Evolutionary conservation across 805 yeast genomes (phyloP).

Genomic region (Candida anglica): DNA sequence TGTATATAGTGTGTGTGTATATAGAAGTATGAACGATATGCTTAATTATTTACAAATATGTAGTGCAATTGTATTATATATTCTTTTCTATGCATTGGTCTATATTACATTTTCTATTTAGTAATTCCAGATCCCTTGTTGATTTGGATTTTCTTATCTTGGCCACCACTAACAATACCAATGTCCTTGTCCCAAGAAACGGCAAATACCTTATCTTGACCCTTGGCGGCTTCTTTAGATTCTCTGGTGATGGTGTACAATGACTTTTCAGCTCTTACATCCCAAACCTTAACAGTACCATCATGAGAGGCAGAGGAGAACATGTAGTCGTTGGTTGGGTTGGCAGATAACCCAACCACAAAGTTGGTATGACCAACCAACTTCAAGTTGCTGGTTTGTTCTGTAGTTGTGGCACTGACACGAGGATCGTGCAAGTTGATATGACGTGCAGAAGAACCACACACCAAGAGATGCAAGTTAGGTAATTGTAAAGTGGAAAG

Average conservation of each 20-base stretch:
- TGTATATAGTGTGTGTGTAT: not conserved
- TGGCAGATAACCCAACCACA: constrained; percentile 71
- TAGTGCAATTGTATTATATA: too few relatives aligned
- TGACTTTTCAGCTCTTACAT: constrained; percentile 78
- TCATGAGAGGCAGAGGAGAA: constrained; percentile 93
- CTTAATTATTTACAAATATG: too few relatives aligned
- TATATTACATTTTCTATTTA: constrained; percentile 13
- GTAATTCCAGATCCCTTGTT: constrained; percentile 42
- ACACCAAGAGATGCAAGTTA: constrained; percentile 65
- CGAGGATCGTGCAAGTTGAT: constrained; percentile 93
- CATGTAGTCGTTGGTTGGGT: constrained; percentile 77
- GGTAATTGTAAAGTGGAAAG: constrained; percentile 71
- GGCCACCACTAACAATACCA: constrained; percentile 91
- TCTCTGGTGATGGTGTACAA: constrained; percentile 82
- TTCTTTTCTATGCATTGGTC: constrained; percentile 1
- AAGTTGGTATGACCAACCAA: constrained; percentile 88
- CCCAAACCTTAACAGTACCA: constrained; percentile 95
- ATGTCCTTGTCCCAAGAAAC: constrained; percentile 78
- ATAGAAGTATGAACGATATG: not conserved
- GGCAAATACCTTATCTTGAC: constrained; percentile 70
- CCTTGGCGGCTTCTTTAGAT: constrained; percentile 37
- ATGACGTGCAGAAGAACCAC: constrained; percentile 98
- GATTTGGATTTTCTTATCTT: constrained; percentile 88
- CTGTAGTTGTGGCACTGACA: constrained; percentile 54
- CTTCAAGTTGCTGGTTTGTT: constrained; percentile 49